phyloP scores from a whole-genome alignment of 345 rosid species.

The Salix brachista region DNA sequence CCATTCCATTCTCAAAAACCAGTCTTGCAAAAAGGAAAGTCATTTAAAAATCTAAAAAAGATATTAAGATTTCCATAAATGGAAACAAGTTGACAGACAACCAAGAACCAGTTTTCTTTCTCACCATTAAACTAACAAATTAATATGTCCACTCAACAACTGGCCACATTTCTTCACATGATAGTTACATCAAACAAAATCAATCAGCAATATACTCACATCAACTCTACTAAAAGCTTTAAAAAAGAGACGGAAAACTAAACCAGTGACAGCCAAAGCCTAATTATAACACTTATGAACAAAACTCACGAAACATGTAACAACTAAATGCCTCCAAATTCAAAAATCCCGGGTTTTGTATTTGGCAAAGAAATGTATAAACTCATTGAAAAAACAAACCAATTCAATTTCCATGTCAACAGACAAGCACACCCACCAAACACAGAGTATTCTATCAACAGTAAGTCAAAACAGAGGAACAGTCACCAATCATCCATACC shows the following conservation, averaged over 20 bases:
- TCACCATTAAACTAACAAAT: background rate
- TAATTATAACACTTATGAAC: background rate
- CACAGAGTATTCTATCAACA: background rate
- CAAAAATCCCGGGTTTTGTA: background rate
- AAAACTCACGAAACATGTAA: background rate
- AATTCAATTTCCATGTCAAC: background rate
- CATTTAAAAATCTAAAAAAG: background rate
- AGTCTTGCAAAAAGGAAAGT: background rate
- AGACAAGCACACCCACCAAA: background rate
- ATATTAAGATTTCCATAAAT: background rate
- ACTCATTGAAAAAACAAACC: conserved; percentile 2
- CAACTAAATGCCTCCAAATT: background rate
- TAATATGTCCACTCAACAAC: background rate
- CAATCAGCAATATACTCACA: background rate
- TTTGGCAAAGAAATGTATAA: background rate
- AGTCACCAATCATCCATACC: conserved; percentile 38
- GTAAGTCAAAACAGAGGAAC: background rate
- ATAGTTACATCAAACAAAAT: background rate
- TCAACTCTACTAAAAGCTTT: no score
- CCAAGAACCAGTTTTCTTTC: background rate
- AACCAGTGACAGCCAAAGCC: background rate
- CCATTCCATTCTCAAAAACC: background rate
- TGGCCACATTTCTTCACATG: background rate
- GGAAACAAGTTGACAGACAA: background rate
- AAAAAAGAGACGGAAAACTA: background rate